These are phyloP conservation scores for Yamadazyma atmosphaerica DNA, from an alignment of 1,139 yeast genomes.

Conservation along the genomic window DNA sequence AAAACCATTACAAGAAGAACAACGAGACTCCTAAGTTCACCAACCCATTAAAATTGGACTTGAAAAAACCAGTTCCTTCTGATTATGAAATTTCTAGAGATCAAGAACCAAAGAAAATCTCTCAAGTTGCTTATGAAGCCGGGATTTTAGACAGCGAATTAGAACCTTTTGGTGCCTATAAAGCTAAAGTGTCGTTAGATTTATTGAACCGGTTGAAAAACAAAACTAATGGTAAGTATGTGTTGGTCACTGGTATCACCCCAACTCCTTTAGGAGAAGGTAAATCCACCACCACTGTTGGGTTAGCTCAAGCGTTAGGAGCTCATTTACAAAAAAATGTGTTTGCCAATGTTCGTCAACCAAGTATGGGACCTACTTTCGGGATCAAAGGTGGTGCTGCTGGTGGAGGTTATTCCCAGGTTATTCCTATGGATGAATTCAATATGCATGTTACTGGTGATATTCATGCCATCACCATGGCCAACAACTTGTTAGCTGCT, in stretches of 20 bases:
- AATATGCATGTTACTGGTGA: slow-evolving; percentile 98
- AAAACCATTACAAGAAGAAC: slow-evolving; percentile 46
- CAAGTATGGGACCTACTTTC: slow-evolving; percentile 98
- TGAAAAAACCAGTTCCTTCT: slow-evolving; percentile 83
- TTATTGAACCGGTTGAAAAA: slow-evolving; percentile 69
- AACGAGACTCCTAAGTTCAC: slow-evolving; percentile 52
- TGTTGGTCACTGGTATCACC: slow-evolving; percentile 94
- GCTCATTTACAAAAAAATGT: slow-evolving; percentile 87
- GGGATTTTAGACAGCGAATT: slow-evolving; percentile 82
- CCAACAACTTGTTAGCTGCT: slow-evolving; percentile 93
- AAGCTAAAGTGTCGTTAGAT: slow-evolving; percentile 84
- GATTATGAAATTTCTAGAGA: slow-evolving; percentile 91
- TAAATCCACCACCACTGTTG: slow-evolving; percentile 95
- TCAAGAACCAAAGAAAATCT: slow-evolving; percentile 83
- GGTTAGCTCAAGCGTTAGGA: slow-evolving; percentile 93
- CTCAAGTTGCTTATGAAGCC: slow-evolving; percentile 78
- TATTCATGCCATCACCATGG: slow-evolving; percentile 95
- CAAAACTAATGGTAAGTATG: slow-evolving; percentile 81
- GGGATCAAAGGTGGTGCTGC: slow-evolving; percentile 99
- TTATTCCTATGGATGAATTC: slow-evolving; percentile 98
- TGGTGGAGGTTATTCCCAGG: slow-evolving; percentile 99
- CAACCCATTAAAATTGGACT: slow-evolving; percentile 63
- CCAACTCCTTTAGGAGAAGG: slow-evolving; percentile 99
- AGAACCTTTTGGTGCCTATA: slow-evolving; percentile 89
- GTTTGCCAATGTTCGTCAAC: slow-evolving; percentile 96